Evolutionary conservation across 2,329 filamentous ascomycete species (phyloP).

Genomic region (Colletotrichum truncatum): DNA sequence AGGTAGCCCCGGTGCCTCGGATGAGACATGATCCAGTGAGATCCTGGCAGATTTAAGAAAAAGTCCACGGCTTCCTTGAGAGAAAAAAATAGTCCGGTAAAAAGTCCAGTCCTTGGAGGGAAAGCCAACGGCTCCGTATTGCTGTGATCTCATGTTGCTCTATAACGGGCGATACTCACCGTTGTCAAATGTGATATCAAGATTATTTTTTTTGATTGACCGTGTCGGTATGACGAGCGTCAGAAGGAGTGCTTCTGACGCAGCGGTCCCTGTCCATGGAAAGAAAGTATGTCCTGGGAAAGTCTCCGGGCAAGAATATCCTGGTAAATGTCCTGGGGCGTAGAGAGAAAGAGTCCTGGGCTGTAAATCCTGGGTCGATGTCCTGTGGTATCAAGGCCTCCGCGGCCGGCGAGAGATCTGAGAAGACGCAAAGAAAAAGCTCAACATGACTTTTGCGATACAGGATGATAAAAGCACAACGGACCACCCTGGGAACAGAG

Average conservation of each 20-base stretch:
- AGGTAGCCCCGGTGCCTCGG: conserved; percentile 14
- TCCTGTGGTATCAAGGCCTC: conserved; percentile 20
- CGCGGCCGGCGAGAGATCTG: conserved; percentile 26
- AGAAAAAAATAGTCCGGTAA: not conserved
- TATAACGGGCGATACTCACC: conserved; percentile 51
- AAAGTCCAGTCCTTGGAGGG: conserved; percentile 14
- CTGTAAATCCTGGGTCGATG: conserved; percentile 18
- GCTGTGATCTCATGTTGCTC: not conserved
- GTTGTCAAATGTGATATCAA: not conserved
- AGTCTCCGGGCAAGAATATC: not conserved
- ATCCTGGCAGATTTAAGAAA: not conserved
- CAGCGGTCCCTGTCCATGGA: conserved; percentile 20
- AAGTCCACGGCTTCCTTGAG: not conserved
- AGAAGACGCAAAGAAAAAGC: conserved; percentile 29
- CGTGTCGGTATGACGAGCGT: conserved; percentile 42
- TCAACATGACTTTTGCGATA: conserved; percentile 41
- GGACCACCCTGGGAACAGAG: conserved; percentile 53
- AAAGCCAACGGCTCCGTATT: conserved; percentile 33
- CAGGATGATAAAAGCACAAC: conserved; percentile 44
- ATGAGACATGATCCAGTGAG: conserved; percentile 12
- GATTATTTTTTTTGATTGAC: conserved; percentile 39
- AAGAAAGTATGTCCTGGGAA: conserved; percentile 8
- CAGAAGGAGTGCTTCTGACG: not conserved
- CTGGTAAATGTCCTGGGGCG: conserved; percentile 9
- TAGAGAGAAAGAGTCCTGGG: conserved; percentile 6